Evolutionary conservation across 306 rosid genomes (phyloP).

Genomic region (Dalbergia cochinchinensis): DNA sequence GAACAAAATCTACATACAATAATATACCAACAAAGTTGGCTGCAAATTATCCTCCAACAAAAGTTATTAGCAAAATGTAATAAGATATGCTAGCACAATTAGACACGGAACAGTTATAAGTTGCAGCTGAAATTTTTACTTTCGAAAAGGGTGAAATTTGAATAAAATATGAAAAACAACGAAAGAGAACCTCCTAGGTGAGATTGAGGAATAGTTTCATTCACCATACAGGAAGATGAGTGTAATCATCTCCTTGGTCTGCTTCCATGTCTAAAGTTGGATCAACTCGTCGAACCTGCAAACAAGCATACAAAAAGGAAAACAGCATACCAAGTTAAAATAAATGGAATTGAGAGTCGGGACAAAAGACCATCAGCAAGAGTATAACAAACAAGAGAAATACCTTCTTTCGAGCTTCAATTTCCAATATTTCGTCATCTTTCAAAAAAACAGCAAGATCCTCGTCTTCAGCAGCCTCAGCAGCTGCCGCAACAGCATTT

Average conservation of each 20-base stretch:
- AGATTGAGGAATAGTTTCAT: constrained; percentile 50
- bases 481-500: constrained; percentile 87
- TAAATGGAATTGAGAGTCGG: constrained; percentile 41
- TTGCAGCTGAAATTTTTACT: constrained; percentile 26
- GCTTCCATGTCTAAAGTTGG: constrained; percentile 99
- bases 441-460: constrained; percentile 91
- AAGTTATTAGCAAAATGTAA: constrained; percentile 2
- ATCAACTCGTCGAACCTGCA: constrained; percentile 87
- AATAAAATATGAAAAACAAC: constrained; percentile 12
- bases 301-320: neutral
- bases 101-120: neutral
- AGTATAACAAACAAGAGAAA: constrained; percentile 29
- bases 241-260: constrained; percentile 95
- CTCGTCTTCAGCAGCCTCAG: constrained; percentile 99
- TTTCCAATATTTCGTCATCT: constrained; percentile 90
- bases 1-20: constrained; percentile 11
- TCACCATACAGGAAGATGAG: constrained; percentile 91
- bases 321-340: constrained; percentile 34
- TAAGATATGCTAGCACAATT: constrained; percentile 13
- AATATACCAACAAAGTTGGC: constrained; percentile 18
- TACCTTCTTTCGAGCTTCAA: constrained; percentile 88
- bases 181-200: constrained; percentile 36
- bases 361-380: constrained; percentile 30
- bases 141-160: neutral
- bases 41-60: constrained; percentile 26